Evolutionary conservation across 129 eudicot species (phyloP).

Genomic region (Escallonia rubra): DNA sequence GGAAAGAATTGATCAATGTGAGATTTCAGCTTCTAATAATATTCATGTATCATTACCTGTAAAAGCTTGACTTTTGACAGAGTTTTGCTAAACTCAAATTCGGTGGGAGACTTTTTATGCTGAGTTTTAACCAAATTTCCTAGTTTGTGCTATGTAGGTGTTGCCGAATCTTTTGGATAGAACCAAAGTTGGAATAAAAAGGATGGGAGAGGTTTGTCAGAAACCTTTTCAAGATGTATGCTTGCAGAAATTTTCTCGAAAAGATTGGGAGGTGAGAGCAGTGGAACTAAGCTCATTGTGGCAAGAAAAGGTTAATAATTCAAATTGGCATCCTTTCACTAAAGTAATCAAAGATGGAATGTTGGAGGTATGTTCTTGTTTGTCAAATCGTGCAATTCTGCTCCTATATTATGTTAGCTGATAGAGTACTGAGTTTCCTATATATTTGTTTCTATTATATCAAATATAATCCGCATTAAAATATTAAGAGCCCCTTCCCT

Average conservation of each 20-base stretch:
- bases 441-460: too few species aligned
- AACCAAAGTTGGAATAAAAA: slow-evolving; percentile 37
- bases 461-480: too few species aligned
- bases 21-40: neutral
- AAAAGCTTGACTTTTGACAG: too few species aligned
- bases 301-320: slow-evolving; percentile 56
- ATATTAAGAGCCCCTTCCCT: too few species aligned
- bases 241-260: slow-evolving; percentile 36
- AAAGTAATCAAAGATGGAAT: slow-evolving; percentile 37
- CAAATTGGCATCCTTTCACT: slow-evolving; percentile 59
- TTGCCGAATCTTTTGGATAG: slow-evolving; percentile 4
- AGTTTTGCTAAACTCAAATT: too few species aligned
- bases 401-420: too few species aligned
- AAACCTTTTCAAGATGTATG: slow-evolving; percentile 60
- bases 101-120: too few species aligned
- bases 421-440: too few species aligned
- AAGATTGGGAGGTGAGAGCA: slow-evolving; percentile 44
- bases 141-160: slow-evolving; percentile 3
- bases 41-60: too few species aligned
- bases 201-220: slow-evolving; percentile 66
- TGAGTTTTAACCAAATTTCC: too few species aligned
- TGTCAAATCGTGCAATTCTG: too few species aligned
- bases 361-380: slow-evolving; percentile 30
- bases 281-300: slow-evolving; percentile 46
- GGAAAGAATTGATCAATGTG: slow-evolving; percentile 62